Evolutionary conservation across 331 rosid genomes (phyloP).

Genomic region (Telfairia occidentalis): DNA sequence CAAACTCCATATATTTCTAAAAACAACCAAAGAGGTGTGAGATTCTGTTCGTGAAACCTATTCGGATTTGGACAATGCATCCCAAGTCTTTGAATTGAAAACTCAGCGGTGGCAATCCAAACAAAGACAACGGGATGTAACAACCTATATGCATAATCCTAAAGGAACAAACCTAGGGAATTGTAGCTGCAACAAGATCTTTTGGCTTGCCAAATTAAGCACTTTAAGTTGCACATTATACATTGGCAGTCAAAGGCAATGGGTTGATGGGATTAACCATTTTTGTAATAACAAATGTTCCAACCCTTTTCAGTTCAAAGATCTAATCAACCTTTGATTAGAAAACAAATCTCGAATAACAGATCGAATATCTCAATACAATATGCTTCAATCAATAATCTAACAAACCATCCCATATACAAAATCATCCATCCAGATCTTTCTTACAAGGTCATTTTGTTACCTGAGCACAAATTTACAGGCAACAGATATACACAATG

Average conservation of each 20-base stretch:
- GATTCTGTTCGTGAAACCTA: too few species aligned
- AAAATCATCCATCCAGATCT: conserved; percentile 21
- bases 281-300: neutral
- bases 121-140: too few species aligned
- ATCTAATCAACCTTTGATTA: neutral
- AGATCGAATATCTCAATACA: conserved; percentile 3
- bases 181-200: neutral
- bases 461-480: conserved; percentile 7
- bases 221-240: neutral
- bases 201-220: neutral
- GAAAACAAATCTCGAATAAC: neutral
- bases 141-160: too few species aligned
- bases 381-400: conserved; percentile 15
- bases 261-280: neutral
- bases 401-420: conserved; percentile 26
- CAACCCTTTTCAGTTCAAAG: neutral
- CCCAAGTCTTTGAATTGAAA: too few species aligned
- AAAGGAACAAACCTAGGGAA: neutral
- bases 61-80: too few species aligned
- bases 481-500: conserved; percentile 29
- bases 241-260: neutral
- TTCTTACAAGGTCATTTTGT: conserved; percentile 17
- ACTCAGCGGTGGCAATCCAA: too few species aligned
- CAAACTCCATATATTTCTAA: too few species aligned
- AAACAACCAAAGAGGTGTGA: too few species aligned